Base-by-base conservation (phyloP, 164 flowering plant genomes). In the Taxillus chinensis region DNA sequence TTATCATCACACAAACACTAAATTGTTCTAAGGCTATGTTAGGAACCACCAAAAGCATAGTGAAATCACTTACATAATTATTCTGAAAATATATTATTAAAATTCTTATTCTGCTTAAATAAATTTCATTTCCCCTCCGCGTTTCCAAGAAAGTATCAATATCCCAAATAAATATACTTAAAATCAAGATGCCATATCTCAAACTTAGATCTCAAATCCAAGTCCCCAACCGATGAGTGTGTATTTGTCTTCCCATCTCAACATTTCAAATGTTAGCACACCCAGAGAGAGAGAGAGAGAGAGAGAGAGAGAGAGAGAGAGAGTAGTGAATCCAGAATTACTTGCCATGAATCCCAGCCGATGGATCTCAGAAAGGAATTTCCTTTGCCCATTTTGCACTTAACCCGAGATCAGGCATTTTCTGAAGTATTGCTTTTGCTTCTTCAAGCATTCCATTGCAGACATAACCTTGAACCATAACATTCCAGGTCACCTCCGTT, bases 321-420 rank as follows among this genome's bases (percentile, higher is more conserved):
- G n/a, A n/a, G n/a, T n/a, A n/a, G 83, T 77, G 62, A 77, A 69
- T 59, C 76, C 61, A 17, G 78, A 75, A 53, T 73, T 69, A 67
- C 67, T 75, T 58, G 81, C 79, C 60, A 70, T 49, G 54, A 39
- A 41, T 27, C 81, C 83, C 43, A 67, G 69, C 64, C 69, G 68
- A 65, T 73, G 83, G 15, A 77, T 75, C 67, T 75, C 74, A 9
- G 68, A 14, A 27, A 79, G 62, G 7, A 74, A 41, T 16, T 57
- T 63, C 48, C 55, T 62, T 27, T 37, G 67, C 38, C 76, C 83
- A 68, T 73, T 74, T 17, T 76, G 73, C 48, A 74, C 78, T 58
- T 67, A 72, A 38, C 82, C 80, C 41, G 83, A 61, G 60, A 80
- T 75, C 43, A 7, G 82, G 82, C 78, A 82, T 82, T 42, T 51